These are phyloP conservation scores for Nicotiana tomentosiformis DNA, from an alignment of 257 asterid species.

Conservation along the genomic window DNA sequence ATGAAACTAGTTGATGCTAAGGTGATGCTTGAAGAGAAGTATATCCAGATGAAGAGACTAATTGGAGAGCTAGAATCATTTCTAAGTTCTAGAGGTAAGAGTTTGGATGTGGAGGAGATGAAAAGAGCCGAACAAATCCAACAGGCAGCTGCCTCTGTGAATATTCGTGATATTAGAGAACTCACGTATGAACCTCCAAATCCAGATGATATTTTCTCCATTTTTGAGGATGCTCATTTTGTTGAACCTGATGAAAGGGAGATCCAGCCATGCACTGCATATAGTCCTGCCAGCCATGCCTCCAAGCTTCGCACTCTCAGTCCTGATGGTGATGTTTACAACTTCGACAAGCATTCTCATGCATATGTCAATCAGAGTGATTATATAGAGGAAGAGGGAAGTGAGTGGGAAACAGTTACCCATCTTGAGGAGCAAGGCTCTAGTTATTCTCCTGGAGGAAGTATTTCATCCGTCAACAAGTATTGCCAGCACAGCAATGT, in stretches of 20 bases:
- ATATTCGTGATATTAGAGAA: slow-evolving; percentile 47
- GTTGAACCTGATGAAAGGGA: slow-evolving; percentile 38
- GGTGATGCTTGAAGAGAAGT: slow-evolving; percentile 62
- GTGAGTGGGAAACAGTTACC: slow-evolving; percentile 81
- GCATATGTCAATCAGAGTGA: slow-evolving; percentile 31
- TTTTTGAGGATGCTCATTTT: slow-evolving; percentile 39
- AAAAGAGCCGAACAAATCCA: slow-evolving; percentile 46
- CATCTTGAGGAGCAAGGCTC: slow-evolving; percentile 60
- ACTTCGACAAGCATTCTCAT: slow-evolving; percentile 19
- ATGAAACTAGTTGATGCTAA: slow-evolving; percentile 70
- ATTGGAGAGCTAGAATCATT: slow-evolving; percentile 44
- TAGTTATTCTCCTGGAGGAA: slow-evolving; percentile 50
- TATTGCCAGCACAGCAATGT: slow-evolving; percentile 25
- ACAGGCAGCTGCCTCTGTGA: slow-evolving; percentile 40
- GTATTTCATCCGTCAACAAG: slow-evolving; percentile 38
- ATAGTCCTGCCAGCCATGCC: slow-evolving; percentile 33
- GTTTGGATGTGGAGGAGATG: slow-evolving; percentile 32
- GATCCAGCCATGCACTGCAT: slow-evolving; percentile 29
- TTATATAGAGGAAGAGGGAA: slow-evolving; percentile 48
- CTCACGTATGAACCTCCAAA: slow-evolving; percentile 54
- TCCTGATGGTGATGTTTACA: slow-evolving; percentile 26
- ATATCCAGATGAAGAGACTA: slow-evolving; percentile 43
- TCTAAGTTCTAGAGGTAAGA: slow-evolving; percentile 24
- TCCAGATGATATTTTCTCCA: slow-evolving; percentile 45
- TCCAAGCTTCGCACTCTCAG: slow-evolving; percentile 35